phyloP scores from a whole-genome alignment of 1,284 basidiomycete genomes.

The Austroboletus niveus region DNA sequence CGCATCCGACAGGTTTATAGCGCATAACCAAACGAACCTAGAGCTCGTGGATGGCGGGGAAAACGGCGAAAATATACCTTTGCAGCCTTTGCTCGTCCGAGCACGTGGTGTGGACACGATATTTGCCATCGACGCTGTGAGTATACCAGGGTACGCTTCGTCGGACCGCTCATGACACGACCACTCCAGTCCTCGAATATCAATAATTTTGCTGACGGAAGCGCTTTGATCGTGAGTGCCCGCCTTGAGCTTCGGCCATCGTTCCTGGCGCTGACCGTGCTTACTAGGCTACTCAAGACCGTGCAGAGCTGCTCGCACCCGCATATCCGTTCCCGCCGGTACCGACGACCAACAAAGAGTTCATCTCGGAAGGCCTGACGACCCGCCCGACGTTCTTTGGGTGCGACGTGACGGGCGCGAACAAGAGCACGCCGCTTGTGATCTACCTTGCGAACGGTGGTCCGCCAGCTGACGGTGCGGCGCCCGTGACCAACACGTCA shows the following conservation, averaged over 20 bases:
- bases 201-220: constrained; percentile 39
- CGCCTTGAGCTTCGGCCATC: not conserved
- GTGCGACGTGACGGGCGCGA: constrained; percentile 26
- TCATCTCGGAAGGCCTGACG: constrained; percentile 36
- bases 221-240: constrained; percentile 40
- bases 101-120: constrained; percentile 51
- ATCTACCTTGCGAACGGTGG: constrained; percentile 45
- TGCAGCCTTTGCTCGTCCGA: constrained; percentile 54
- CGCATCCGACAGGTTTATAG: constrained; percentile 35
- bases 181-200: constrained; percentile 27
- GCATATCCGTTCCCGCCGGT: constrained; percentile 44
- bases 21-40: constrained; percentile 35
- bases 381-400: constrained; percentile 46
- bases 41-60: constrained; percentile 42
- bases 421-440: constrained; percentile 32
- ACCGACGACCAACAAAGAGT: constrained; percentile 31
- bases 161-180: not conserved
- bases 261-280: not conserved
- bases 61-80: constrained; percentile 45
- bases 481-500: constrained; percentile 41
- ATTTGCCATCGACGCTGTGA: constrained; percentile 50
- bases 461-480: constrained; percentile 38
- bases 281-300: constrained; percentile 39
- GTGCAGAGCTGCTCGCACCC: constrained; percentile 35
- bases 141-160: constrained; percentile 2